Percentiles rank a stretch among this genome's conserved stretches.
Evolutionary conservation across 2,329 filamentous ascomycete species (phyloP).

Genomic region (Phaeoacremonium minimum): DNA sequence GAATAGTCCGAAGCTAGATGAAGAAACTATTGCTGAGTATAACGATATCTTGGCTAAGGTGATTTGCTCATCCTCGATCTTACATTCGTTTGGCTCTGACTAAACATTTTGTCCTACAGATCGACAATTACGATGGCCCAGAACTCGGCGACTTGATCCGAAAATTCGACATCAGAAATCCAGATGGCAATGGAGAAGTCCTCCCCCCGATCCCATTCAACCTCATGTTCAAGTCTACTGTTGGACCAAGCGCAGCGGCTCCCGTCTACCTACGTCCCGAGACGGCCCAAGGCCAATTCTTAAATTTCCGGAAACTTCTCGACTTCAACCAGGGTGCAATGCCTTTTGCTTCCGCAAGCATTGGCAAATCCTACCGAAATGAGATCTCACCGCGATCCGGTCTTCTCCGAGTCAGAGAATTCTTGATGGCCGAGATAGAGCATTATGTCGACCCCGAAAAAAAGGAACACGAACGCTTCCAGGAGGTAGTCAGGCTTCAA

Average conservation of each 20-base stretch:
- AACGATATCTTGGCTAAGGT: slow-evolving; percentile 58
- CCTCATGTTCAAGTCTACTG: slow-evolving; percentile 67
- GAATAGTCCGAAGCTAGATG: slow-evolving; percentile 59
- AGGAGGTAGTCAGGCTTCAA: slow-evolving; percentile 56
- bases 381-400: slow-evolving; percentile 64
- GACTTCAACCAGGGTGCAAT: slow-evolving; percentile 65
- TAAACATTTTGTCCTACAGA: too few species aligned
- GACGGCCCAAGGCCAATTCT: slow-evolving; percentile 66
- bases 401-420: slow-evolving; percentile 62
- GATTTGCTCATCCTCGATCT: too few species aligned
- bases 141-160: slow-evolving; percentile 59
- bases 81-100: too few species aligned
- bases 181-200: slow-evolving; percentile 54
- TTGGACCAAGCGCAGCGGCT: slow-evolving; percentile 60
- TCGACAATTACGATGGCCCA: slow-evolving; percentile 62
- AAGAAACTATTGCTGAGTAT: slow-evolving; percentile 58
- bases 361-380: slow-evolving; percentile 68
- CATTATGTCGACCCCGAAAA: slow-evolving; percentile 65
- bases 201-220: slow-evolving; percentile 63
- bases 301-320: slow-evolving; percentile 64
- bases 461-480: slow-evolving; percentile 62
- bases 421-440: slow-evolving; percentile 67
- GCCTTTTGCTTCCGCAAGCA: slow-evolving; percentile 67
- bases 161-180: slow-evolving; percentile 64
- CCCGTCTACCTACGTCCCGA: slow-evolving; percentile 60